phyloP scores from a whole-genome alignment of 2,329 filamentous ascomycete genomes.

The Epichloe aotearoae region DNA sequence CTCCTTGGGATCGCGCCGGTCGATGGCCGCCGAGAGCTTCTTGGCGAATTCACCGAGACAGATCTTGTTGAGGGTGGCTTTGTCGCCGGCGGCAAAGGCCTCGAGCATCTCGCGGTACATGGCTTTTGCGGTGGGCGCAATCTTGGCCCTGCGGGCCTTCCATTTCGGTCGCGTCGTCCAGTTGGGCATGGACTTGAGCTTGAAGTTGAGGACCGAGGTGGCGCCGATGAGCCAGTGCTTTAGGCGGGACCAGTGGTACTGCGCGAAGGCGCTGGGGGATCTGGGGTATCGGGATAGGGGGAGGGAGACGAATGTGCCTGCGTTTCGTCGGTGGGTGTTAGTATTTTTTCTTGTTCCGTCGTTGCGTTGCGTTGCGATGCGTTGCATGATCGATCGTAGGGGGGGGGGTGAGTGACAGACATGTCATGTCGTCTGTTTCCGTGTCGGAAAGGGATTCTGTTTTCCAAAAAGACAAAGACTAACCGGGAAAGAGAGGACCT shows the following conservation, averaged over 20 bases:
- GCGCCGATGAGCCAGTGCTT: conserved; percentile 23
- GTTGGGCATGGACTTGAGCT: conserved; percentile 32
- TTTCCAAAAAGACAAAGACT: no score
- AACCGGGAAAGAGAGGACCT: conserved; percentile 23
- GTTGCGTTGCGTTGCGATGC: no score
- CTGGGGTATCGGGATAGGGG: conserved; percentile 21
- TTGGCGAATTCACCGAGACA: conserved; percentile 40
- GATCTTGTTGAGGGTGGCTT: conserved; percentile 32
- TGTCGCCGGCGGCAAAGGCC: conserved; percentile 46
- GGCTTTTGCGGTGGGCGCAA: conserved; percentile 40
- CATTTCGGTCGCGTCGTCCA: conserved; percentile 29
- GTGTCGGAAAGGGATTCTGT: no score
- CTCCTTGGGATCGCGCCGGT: conserved; percentile 32
- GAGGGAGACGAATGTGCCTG: conserved; percentile 36
- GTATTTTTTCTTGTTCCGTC: background rate
- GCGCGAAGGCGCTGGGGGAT: conserved; percentile 15
- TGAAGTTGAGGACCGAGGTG: conserved; percentile 22
- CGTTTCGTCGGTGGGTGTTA: background rate
- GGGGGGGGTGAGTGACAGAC: no score
- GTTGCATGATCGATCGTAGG: no score
- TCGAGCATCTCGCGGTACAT: conserved; percentile 49
- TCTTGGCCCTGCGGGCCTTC: conserved; percentile 26
- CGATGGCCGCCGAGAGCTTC: conserved; percentile 40
- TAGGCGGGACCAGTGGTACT: conserved; percentile 25
- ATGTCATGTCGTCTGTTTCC: no score